Base-by-base conservation (phyloP, 805 yeast species). In the Soucietia sequanensis region DNA sequence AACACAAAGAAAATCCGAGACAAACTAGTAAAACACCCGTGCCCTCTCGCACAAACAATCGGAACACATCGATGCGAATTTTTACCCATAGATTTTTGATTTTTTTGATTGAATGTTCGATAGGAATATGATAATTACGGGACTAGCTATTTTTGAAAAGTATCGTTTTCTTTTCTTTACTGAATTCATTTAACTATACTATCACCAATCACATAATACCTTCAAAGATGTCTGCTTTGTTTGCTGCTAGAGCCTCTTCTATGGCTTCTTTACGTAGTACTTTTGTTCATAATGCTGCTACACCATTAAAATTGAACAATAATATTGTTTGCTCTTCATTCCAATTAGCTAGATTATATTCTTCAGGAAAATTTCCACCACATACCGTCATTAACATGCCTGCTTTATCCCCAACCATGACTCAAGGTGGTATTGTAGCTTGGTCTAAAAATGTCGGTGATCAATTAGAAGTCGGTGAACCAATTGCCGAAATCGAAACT, bases 361-460 rank as follows among this genome's bases (percentile, higher is more conserved):
- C 72, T 17, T 62, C 72, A 20, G 62, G 61, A 25, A 65, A 68
- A 47, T 86, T 78, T 67, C 96, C 96, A 23, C 64, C 80, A 14
- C 97, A 93, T 66, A 79, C 84, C 41, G 81, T 93, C 56, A 88
- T 93, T 52, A 83, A 82, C 60, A 93, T 93, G 99, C 99, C 99
- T 31, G 99, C 99, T 7, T 72, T 93, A 54, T 91, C 98, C n/a
- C 99, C 99, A 47, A 93, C 99, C 35, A 93, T 93, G 99, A 85
- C 96, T 42, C 91, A 86, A 58, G 99, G 99, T 60, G 83, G 80
- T 62, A 71, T 93, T 46, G 91, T 91, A 25, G 72, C 78, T 40
- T 93, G 99, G 99, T 76, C 80, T 59, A 93, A 90, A 72, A 65
- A 76, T 29, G 86, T 81, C 24, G 99, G 99, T 56, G 99, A 93